These are phyloP conservation scores for Aegilops bicornis DNA, from an alignment of 176 grass and related monocot genomes.

Conservation along the genomic window DNA sequence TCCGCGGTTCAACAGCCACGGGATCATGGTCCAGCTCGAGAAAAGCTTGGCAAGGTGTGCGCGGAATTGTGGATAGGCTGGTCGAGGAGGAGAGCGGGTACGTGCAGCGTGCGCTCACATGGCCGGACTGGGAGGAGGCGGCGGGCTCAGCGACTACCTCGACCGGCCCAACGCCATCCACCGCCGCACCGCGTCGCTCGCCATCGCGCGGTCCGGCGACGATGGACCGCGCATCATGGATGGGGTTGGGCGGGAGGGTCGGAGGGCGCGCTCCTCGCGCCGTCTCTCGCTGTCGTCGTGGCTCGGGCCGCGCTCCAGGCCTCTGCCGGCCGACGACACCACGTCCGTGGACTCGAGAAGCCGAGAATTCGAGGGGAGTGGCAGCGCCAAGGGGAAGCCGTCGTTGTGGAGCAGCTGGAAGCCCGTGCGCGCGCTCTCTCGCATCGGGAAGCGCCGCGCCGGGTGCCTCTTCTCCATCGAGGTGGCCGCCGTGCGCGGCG, in stretches of 20 bases:
- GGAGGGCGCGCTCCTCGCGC: slow-evolving; percentile 31
- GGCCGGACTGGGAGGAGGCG: neutral
- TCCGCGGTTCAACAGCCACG: neutral
- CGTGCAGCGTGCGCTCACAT: neutral
- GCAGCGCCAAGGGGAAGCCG: neutral
- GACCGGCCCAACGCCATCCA: slow-evolving; percentile 10
- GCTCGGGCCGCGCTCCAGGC: neutral
- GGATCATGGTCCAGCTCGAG: neutral
- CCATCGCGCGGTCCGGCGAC: slow-evolving; percentile 36
- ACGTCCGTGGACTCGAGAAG: neutral
- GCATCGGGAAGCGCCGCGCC: slow-evolving; percentile 62
- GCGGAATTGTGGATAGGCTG: neutral
- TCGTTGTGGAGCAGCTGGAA: slow-evolving; percentile 60
- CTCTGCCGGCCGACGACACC: neutral
- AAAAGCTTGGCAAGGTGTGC: neutral
- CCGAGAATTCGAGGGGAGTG: neutral
- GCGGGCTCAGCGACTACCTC: slow-evolving; percentile 34
- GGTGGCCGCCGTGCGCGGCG: slow-evolving; percentile 40
- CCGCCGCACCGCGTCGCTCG: slow-evolving; percentile 37
- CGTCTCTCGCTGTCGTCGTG: slow-evolving; percentile 30
- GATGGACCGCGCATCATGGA: slow-evolving; percentile 35
- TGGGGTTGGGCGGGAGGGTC: neutral
- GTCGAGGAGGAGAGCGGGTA: neutral
- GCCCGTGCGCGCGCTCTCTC: slow-evolving; percentile 71
- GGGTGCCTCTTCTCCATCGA: slow-evolving; percentile 79